Evolutionary conservation across 805 yeast species (phyloP), one percentile per base, ranked within the genome.

Genomic region (Teunomyces gatunensis): DNA sequence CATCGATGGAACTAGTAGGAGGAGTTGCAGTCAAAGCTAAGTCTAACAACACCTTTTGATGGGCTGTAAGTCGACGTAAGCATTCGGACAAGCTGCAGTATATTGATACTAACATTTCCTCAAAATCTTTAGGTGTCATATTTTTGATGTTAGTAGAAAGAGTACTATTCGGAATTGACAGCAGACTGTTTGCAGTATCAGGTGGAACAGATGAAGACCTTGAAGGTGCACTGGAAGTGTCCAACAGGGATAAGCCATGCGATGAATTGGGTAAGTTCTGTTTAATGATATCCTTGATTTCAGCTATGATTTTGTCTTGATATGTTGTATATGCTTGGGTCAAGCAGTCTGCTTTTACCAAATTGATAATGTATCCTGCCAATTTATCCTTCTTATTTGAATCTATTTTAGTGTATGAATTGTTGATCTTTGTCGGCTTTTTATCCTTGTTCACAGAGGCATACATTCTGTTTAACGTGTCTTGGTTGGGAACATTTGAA

Each of bases 41-140:
- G 54, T 89, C 94, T 11, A 94, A 72, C 25, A 92, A 64, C 4
- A 88, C 56, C 62, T 89, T 90, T 60, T 90, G 96, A 49, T 90
- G 96, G 6, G 80, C 69, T 0, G 88, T 81, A 27, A 91, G 69
- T 48, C 96, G 76, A 52, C 92, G 72, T 21, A 90, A 69, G 15
- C 89, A 83, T 57, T 87, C 95, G 0, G 89, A 80, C 2, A 86
- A 71, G 17, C 80, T 76, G 0, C 87, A 67, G 54, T 79, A 88
- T 3, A 84, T 83, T 25, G 69, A 71, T 1, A 75, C 63, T 37
- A 89, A 62, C 88, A 90, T 85, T 1, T 67, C 71, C 56, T 87
- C 89, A 59, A 90, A 90, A 49, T 89, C 96, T 11, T 68, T 65
- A 0, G 94, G 85, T 0, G 89, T 74, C 75, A 89, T 75, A 2